These are phyloP conservation scores for Peribolospora kevripleyi DNA, from an alignment of 768 basidiomycete species.

Conservation along the genomic window DNA sequence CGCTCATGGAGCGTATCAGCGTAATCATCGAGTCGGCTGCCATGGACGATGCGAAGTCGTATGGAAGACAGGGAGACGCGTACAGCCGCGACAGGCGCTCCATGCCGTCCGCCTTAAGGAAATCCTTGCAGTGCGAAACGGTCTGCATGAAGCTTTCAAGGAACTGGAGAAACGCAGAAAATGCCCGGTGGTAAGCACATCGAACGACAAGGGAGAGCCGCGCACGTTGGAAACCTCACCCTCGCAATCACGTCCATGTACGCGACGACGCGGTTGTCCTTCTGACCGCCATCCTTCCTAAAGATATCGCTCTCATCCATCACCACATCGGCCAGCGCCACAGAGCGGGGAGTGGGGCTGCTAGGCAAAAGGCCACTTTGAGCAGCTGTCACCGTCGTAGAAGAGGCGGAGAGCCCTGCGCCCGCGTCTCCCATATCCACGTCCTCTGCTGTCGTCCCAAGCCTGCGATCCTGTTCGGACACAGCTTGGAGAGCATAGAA, in stretches of 20 bases:
- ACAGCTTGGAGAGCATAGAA: neutral
- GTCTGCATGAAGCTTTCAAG: conserved; percentile 88
- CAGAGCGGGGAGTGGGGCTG: no score
- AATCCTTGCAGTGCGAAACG: conserved; percentile 66
- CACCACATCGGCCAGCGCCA: neutral
- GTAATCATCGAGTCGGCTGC: conserved; percentile 70
- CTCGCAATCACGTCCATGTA: no score
- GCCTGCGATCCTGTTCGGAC: neutral
- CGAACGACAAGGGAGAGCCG: neutral
- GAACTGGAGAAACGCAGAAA: conserved; percentile 30
- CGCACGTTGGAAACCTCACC: no score
- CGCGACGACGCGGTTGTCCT: conserved; percentile 19
- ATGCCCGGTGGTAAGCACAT: neutral
- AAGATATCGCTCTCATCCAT: neutral
- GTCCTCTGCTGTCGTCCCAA: neutral
- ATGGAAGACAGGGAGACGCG: conserved; percentile 61
- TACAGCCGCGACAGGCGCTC: conserved; percentile 50
- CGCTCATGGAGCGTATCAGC: conserved; percentile 68
- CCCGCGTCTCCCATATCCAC: neutral
- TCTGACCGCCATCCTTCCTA: neutral
- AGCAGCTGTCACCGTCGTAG: neutral
- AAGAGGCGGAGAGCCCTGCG: neutral
- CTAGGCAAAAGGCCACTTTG: no score
- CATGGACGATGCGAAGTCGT: conserved; percentile 61
- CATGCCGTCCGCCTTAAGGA: conserved; percentile 53